Evolutionary conservation across 2,329 filamentous ascomycete genomes (phyloP).

Genomic region (Colletotrichum simmondsii): DNA sequence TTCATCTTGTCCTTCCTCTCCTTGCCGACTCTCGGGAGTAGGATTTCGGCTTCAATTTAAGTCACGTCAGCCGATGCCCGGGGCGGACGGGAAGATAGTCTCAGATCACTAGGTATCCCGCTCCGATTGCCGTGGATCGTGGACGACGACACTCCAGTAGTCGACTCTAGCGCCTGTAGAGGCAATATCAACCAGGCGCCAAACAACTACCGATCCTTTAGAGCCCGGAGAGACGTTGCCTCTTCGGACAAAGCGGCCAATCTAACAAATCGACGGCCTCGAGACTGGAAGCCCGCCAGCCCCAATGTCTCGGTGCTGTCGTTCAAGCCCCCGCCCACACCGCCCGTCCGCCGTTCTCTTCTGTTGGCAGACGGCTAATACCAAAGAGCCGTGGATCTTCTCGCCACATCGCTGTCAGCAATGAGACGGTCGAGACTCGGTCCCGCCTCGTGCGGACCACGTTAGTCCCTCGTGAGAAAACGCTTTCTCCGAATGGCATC

Average conservation of each 20-base stretch:
- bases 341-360: neutral
- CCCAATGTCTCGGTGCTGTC: neutral
- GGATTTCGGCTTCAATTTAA: neutral
- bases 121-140: neutral
- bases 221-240: neutral
- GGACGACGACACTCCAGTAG: neutral
- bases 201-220: neutral
- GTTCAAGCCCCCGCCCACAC: neutral
- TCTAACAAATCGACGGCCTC: neutral
- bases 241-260: neutral
- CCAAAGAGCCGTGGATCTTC: neutral
- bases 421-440: neutral
- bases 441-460: slow-evolving; percentile 5
- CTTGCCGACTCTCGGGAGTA: neutral
- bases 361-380: neutral
- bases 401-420: neutral
- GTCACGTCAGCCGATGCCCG: neutral
- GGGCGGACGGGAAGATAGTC: neutral
- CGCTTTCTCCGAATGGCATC: neutral
- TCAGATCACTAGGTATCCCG: neutral
- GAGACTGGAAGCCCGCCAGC: neutral
- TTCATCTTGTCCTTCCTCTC: neutral
- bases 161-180: neutral
- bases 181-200: neutral
- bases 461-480: slow-evolving; percentile 11